Conservation (phyloP, 2,329 filamentous ascomycete species). For the Pyrenochaeta sp. region DNA sequence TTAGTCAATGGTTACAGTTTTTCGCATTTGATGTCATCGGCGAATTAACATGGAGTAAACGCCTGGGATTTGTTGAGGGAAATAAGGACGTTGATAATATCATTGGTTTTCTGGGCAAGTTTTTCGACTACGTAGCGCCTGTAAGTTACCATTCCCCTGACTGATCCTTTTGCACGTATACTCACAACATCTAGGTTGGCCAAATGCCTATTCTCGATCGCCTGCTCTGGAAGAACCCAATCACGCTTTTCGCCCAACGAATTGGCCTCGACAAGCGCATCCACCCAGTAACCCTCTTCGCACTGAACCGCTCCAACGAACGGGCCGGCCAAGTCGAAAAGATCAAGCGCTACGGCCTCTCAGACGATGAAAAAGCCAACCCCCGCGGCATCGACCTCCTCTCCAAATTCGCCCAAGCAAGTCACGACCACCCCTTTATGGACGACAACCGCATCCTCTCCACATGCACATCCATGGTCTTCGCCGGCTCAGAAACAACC, state of each 20-base stretch:
- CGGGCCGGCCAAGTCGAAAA: constrained; percentile 63
- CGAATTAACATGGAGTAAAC: constrained; percentile 77
- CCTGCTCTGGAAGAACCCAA: constrained; percentile 75
- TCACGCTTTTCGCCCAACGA: constrained; percentile 72
- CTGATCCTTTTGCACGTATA: constrained; percentile 1
- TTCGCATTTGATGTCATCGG: constrained; percentile 85
- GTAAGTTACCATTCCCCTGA: constrained; percentile 52
- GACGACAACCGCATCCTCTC: constrained; percentile 72
- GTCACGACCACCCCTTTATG: constrained; percentile 74
- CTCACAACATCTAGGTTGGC: constrained; percentile 61
- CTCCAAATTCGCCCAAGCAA: constrained; percentile 75
- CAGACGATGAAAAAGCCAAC: constrained; percentile 38
- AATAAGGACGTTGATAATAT: constrained; percentile 80
- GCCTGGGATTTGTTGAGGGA: constrained; percentile 77
- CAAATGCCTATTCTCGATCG: constrained; percentile 77
- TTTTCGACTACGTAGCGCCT: constrained; percentile 76
- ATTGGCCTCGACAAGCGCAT: constrained; percentile 72
- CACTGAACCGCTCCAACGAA: constrained; percentile 70
- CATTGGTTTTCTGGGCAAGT: constrained; percentile 66
- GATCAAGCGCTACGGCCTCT: constrained; percentile 53
- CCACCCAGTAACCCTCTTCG: constrained; percentile 77
- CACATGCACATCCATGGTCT: constrained; percentile 74
- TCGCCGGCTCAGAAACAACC: constrained; percentile 81
- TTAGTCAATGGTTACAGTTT: constrained; percentile 77
- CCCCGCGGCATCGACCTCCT: constrained; percentile 65